These are phyloP conservation scores for Tolypocladium ovalisporum DNA, from an alignment of 2,329 filamentous ascomycete genomes.

Conservation along the genomic window DNA sequence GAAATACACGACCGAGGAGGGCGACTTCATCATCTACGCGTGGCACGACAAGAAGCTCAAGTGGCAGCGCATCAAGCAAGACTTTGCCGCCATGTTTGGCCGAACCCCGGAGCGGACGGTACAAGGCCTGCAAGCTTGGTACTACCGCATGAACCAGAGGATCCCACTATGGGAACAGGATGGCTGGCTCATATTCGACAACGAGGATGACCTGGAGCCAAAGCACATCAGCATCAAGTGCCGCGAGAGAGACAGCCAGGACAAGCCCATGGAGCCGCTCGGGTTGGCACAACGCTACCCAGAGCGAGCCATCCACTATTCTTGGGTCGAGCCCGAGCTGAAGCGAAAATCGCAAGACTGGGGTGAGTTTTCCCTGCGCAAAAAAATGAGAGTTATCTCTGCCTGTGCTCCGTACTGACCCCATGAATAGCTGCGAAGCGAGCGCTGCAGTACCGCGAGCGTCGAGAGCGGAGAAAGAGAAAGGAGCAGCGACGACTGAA, in stretches of 20 bases:
- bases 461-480: slow-evolving; percentile 24
- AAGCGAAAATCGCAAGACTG: slow-evolving; percentile 26
- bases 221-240: slow-evolving; percentile 27
- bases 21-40: slow-evolving; percentile 32
- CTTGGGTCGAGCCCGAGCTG: slow-evolving; percentile 29
- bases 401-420: background rate
- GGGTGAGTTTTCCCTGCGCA: slow-evolving; percentile 21
- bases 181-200: slow-evolving; percentile 28
- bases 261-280: slow-evolving; percentile 23
- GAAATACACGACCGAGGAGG: slow-evolving; percentile 31
- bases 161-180: slow-evolving; percentile 29
- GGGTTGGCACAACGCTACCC: slow-evolving; percentile 33
- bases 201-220: slow-evolving; percentile 26
- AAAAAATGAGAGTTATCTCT: background rate
- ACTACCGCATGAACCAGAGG: slow-evolving; percentile 31
- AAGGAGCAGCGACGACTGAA: slow-evolving; percentile 26
- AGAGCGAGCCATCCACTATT: slow-evolving; percentile 33
- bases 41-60: slow-evolving; percentile 32
- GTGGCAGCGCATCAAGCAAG: slow-evolving; percentile 28
- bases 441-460: slow-evolving; percentile 23
- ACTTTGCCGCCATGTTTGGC: slow-evolving; percentile 27
- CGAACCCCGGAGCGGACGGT: slow-evolving; percentile 25
- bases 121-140: slow-evolving; percentile 31
- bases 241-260: slow-evolving; percentile 24
- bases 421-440: slow-evolving; percentile 20